Evolutionary conservation across 495 filamentous ascomycete genomes (phyloP), one percentile per base, ranked within the genome.

Genomic region (Penicillium silybi): DNA sequence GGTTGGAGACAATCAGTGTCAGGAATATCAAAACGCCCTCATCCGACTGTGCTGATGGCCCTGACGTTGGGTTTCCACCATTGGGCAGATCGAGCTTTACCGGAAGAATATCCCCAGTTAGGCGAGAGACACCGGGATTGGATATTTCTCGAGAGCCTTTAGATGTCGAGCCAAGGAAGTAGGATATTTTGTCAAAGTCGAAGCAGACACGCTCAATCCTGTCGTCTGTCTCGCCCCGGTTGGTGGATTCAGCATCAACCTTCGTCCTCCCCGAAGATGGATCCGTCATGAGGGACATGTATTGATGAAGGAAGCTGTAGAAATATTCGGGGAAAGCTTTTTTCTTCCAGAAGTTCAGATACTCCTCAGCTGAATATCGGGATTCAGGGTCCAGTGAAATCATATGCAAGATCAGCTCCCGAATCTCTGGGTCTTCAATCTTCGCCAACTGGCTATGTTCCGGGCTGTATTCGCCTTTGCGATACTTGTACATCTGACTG

Each of bases 101-200:
- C n/a, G 93, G 93, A 34, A 88, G 75, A 19, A 81, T 67, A 20
- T 69, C 65, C 18, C 70, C 65, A 0, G 68, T 69, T 23, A 75
- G 62, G 16, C 56, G 68, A 5, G 62, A 53, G 13, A 52, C 53
- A 15, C 48, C 54, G 26, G 48, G 23, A 53, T 52, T 61, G 10
- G 68, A 68, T 32, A 18, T 48, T 22, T 67, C 52, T 25, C 54
- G 53, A 17, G 46, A 15, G n/a, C 41, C 43, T 34, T 56, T 60
- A 6, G 65, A 44, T 11, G 52, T 54, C 3, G 63, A 51, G 8
- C 88, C 90, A 2, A 99, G 80, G 53, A 95, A 93, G 62, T 92
- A 93, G 0, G 92, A 87, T 53, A 99, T 93, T 67, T 97, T 97
- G 64, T 99, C 95, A 72, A 97, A 99, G 59, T 99, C 95, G 48